A percentile compares a stretch with the other conserved stretches of the same genome.
These are phyloP conservation scores for Neurospora hispaniola DNA, from an alignment of 495 filamentous ascomycete species.

Conservation along the genomic window DNA sequence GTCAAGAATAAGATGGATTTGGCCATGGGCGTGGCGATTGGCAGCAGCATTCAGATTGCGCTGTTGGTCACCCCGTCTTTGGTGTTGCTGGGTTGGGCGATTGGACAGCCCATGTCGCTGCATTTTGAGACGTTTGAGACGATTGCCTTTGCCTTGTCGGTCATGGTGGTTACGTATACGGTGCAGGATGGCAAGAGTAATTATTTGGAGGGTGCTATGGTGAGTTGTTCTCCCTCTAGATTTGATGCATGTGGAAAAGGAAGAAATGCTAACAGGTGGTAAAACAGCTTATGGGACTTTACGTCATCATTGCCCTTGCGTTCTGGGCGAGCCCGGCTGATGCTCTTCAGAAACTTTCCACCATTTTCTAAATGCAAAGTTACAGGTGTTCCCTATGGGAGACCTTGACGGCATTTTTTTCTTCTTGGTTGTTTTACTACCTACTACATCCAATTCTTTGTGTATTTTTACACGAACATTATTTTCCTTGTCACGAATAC, in stretches of 20 bases:
- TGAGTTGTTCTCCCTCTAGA: slow-evolving; percentile 29
- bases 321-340: slow-evolving; percentile 84
- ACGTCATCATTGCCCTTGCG: slow-evolving; percentile 76
- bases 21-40: slow-evolving; percentile 88
- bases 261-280: background rate
- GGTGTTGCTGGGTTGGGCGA: slow-evolving; percentile 81
- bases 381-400: too few relatives aligned
- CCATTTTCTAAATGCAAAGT: background rate
- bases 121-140: slow-evolving; percentile 88
- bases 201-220: slow-evolving; percentile 90
- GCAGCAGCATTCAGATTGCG: slow-evolving; percentile 89
- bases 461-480: background rate
- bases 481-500: background rate
- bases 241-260: too few relatives aligned
- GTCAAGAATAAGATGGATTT: slow-evolving; percentile 97
- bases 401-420: background rate
- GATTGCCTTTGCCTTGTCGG: slow-evolving; percentile 81
- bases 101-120: slow-evolving; percentile 73
- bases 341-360: slow-evolving; percentile 19
- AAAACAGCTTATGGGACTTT: slow-evolving; percentile 42
- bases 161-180: slow-evolving; percentile 83
- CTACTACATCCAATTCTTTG: background rate
- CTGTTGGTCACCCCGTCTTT: slow-evolving; percentile 84
- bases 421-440: background rate
- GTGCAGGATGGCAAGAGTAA: slow-evolving; percentile 93